A percentile compares a stretch with the other conserved stretches of the same genome.
Evolutionary conservation across 2,329 filamentous ascomycete species (phyloP).

Genomic region (Pseudogymnoascus verrucosus): DNA sequence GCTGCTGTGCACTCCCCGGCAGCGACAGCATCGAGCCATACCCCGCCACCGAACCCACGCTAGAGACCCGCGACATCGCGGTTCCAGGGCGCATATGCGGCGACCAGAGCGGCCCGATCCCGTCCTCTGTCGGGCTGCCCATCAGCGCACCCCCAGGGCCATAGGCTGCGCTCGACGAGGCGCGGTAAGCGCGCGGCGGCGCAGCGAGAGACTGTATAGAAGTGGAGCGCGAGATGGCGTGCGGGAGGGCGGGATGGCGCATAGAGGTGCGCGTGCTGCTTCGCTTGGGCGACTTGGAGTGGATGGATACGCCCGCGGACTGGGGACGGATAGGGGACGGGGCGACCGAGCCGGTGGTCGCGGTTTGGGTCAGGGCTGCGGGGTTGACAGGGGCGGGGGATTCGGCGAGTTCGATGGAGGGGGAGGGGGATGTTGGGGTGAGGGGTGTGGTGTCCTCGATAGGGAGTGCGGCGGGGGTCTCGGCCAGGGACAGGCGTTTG

Average conservation of each 20-base stretch:
- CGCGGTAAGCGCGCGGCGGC: not conserved
- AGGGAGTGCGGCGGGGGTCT: slow-evolving; percentile 43
- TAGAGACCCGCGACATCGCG: not conserved
- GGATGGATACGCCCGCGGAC: not conserved
- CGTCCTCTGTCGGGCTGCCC: not conserved
- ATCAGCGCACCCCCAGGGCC: not conserved
- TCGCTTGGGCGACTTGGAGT: slow-evolving; percentile 4
- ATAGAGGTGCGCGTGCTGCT: not conserved
- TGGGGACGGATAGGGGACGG: not conserved
- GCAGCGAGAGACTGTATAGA: not conserved
- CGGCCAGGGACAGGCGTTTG: slow-evolving; percentile 74
- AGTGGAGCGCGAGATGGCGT: not conserved
- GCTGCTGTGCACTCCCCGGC: not conserved
- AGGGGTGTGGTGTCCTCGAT: not conserved
- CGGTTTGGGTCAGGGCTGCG: slow-evolving; percentile 22
- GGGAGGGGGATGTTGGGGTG: not conserved
- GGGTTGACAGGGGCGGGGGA: slow-evolving; percentile 18
- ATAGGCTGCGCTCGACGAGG: not conserved
- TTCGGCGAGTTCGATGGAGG: slow-evolving; percentile 20
- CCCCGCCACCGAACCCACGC: not conserved
- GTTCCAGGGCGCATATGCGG: not conserved
- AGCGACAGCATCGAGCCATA: not conserved
- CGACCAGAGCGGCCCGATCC: not conserved
- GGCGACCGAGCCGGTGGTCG: slow-evolving; percentile 40
- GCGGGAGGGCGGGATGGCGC: not conserved